Evolutionary conservation across 495 filamentous ascomycete genomes (phyloP).

Genomic region (Neurospora sp.): DNA sequence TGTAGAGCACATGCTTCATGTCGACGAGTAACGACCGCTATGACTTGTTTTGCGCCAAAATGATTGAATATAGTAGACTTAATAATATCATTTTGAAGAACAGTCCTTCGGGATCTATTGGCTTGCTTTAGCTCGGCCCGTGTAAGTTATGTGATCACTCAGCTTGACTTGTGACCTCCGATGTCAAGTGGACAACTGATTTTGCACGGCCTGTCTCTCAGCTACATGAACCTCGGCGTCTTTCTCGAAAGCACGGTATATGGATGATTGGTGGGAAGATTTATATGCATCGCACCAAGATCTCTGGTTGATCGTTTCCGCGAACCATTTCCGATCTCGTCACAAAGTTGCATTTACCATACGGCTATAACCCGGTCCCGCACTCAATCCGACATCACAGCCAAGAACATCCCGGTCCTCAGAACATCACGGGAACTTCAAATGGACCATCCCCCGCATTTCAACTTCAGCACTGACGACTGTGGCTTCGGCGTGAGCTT

Average conservation of each 20-base stretch:
- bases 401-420: neutral
- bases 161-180: neutral
- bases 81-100: neutral
- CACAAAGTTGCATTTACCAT: neutral
- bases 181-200: neutral
- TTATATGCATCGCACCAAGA: neutral
- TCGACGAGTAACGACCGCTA: neutral
- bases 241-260: neutral
- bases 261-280: neutral
- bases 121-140: neutral
- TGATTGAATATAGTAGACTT: neutral
- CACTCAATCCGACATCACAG: neutral
- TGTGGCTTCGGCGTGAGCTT: neutral
- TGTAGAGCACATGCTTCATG: conserved; percentile 7
- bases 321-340: neutral
- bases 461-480: neutral
- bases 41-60: neutral
- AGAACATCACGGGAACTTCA: neutral
- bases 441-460: neutral
- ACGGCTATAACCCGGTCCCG: neutral
- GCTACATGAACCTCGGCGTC: neutral
- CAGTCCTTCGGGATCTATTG: neutral
- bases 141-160: neutral
- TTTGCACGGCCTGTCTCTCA: neutral
- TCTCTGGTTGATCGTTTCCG: neutral